Evolutionary conservation across 2,329 filamentous ascomycete species (phyloP), one percentile per base, ranked within the genome.

Genomic region (Calonectria ilicicola): DNA sequence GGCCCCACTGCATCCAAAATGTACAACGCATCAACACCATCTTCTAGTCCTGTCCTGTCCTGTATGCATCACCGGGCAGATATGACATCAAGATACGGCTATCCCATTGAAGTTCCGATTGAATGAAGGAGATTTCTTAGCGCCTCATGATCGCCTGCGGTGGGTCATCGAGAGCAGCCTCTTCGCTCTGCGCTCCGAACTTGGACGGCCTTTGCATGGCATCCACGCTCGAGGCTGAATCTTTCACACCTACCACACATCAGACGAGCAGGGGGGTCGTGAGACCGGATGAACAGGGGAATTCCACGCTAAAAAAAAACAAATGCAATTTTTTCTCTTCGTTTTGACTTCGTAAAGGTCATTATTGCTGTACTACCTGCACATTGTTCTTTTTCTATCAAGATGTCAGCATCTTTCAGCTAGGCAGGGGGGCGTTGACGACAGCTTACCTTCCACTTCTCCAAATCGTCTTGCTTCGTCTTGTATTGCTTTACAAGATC

Each of bases 401-500:
- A 71, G 68, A 72, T 66, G 78, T 76, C 69, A 76, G 67, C 40
- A 35, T 26, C n/a, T 15, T 27, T 42, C 35, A 51, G 26, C 12
- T 9, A 38, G 32, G 26, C 42, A 29, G 44, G 19, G 5, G 21
- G 10, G 8, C 17, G 17, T 64, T 29, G 44, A 62, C 23, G 72
- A 14, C n/a, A 35, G 72, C 74, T 72, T 63, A 97, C 96, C 95
- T 99, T 99, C 97, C 97, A 99, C 84, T 93, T 96, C 83, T 99
- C 96, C 88, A 99, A 91, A 82, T 99, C 97, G 49, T 95, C 92
- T 84, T 99, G 96, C 86, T 98, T 98, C 38, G 89, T 87, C 88
- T 98, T 98, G 89, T 98, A 98, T 86, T 98, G 95, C 89, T 98
- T 98, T 77, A 98, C 91, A 75, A 99, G 87, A 83, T 98, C 96